Conservation (phyloP, 345 rosid genomes). For the Ricinus communis region DNA sequence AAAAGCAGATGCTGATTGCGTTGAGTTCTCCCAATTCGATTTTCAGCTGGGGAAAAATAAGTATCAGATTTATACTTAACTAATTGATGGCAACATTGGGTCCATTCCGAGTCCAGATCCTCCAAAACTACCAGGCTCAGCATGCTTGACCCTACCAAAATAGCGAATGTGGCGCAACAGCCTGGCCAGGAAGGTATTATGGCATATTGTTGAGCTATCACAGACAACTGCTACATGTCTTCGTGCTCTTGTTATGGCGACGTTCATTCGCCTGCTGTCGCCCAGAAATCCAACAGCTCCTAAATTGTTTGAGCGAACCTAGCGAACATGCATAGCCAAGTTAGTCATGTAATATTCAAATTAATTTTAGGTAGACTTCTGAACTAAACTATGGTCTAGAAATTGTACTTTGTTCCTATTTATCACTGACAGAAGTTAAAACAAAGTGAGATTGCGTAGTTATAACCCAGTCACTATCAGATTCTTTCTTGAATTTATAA, state of each 20-base stretch:
- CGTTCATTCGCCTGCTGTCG: constrained; percentile 88
- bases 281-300: constrained; percentile 96
- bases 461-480: no score
- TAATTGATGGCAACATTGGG: constrained; percentile 85
- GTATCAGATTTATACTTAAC: constrained; percentile 27
- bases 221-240: constrained; percentile 87
- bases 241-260: constrained; percentile 85
- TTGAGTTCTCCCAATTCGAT: constrained; percentile 17
- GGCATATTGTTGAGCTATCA: constrained; percentile 95
- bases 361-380: neutral
- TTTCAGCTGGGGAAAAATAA: neutral
- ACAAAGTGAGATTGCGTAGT: no score
- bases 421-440: no score
- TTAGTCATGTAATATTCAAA: neutral
- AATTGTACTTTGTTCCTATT: no score
- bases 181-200: constrained; percentile 86
- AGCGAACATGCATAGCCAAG: neutral
- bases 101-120: constrained; percentile 88
- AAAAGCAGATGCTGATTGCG: constrained; percentile 6
- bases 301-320: constrained; percentile 84
- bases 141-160: constrained; percentile 84
- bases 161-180: constrained; percentile 85
- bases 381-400: no score
- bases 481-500: no score
- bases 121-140: constrained; percentile 73